These are phyloP conservation scores for Linanthus parryae DNA, from an alignment of 148 eudicot genomes.

Conservation along the genomic window DNA sequence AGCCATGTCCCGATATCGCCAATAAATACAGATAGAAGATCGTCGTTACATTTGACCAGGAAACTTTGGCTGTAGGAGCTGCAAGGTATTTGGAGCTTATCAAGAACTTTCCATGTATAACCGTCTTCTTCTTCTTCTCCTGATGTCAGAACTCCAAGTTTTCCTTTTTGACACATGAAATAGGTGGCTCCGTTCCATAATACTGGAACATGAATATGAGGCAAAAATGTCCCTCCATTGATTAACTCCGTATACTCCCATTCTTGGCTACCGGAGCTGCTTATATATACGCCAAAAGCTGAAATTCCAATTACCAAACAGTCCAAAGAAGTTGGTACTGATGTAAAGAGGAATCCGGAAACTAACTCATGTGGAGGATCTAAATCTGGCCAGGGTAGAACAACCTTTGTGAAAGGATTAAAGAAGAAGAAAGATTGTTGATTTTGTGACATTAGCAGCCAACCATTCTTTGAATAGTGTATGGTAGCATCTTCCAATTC, in stretches of 20 bases:
- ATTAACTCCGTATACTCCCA: background rate
- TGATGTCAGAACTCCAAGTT: background rate
- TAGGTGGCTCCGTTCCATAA: background rate
- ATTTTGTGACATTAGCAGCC: background rate
- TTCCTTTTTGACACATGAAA: background rate
- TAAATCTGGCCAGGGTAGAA: background rate
- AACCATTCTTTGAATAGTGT: slow-evolving; percentile 8
- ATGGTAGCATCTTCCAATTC: no score
- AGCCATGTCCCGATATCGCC: background rate
- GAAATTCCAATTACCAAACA: slow-evolving; percentile 1
- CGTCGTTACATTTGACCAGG: background rate
- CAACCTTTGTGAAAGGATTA: background rate
- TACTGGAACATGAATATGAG: background rate
- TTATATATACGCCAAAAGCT: background rate
- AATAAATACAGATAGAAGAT: background rate
- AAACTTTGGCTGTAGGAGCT: background rate
- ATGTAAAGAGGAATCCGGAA: background rate
- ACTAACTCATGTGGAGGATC: background rate
- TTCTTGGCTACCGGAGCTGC: background rate
- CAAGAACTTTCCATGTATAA: background rate
- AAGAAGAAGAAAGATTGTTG: background rate
- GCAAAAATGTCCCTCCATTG: background rate
- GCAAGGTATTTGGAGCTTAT: background rate
- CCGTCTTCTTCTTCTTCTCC: background rate
- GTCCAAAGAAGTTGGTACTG: background rate